These are phyloP conservation scores for Helotiales sp. DNA, from an alignment of 2,329 filamentous ascomycete genomes.

Conservation along the genomic window DNA sequence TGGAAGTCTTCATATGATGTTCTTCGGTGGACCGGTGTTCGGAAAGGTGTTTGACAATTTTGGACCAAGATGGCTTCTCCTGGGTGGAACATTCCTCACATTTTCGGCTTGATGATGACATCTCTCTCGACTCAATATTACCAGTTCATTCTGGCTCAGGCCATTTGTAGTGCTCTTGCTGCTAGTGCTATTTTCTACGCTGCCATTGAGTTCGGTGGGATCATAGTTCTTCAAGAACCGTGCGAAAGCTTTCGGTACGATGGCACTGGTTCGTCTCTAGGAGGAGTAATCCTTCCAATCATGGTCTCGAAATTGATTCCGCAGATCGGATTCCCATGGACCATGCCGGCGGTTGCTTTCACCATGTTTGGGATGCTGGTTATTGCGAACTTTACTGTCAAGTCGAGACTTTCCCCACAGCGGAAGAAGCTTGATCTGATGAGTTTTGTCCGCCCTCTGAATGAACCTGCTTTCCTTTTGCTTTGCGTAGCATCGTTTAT, in stretches of 20 bases:
- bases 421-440: conserved; percentile 42
- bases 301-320: conserved; percentile 61
- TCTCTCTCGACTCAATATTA: conserved; percentile 60
- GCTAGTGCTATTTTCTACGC: conserved; percentile 53
- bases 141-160: conserved; percentile 57
- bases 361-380: conserved; percentile 58
- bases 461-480: conserved; percentile 47
- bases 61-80: conserved; percentile 59
- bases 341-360: conserved; percentile 61
- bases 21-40: conserved; percentile 61
- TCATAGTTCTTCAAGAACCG: conserved; percentile 57
- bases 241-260: conserved; percentile 53
- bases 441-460: conserved; percentile 46
- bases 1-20: conserved; percentile 61
- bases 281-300: conserved; percentile 65
- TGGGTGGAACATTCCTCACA: conserved; percentile 59
- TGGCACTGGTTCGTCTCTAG: conserved; percentile 55
- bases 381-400: conserved; percentile 58
- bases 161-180: conserved; percentile 51
- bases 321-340: conserved; percentile 59
- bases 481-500: conserved; percentile 49
- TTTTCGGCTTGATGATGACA: conserved; percentile 68
- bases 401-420: conserved; percentile 53
- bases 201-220: conserved; percentile 47
- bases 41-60: conserved; percentile 68